Evolutionary conservation across 768 basidiomycete genomes (phyloP).

Genomic region (Termitomyces sp.): DNA sequence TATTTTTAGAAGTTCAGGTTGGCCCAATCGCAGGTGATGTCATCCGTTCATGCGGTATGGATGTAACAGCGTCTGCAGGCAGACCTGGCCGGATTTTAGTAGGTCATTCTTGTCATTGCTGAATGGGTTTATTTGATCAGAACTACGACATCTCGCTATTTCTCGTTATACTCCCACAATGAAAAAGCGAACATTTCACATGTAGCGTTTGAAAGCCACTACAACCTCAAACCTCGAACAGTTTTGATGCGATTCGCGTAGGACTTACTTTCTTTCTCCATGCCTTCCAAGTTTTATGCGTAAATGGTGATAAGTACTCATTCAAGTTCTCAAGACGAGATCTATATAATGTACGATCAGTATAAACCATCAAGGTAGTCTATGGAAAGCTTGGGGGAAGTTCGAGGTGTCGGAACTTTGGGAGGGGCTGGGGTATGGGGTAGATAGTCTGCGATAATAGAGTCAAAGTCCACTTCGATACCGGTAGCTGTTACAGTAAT

Average conservation of each 20-base stretch:
- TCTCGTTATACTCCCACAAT: no score
- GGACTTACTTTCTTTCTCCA: not conserved
- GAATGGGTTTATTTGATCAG: not conserved
- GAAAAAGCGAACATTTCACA: not conserved
- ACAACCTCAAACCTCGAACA: no score
- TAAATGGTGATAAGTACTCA: not conserved
- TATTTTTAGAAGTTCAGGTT: not conserved
- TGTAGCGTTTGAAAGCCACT: not conserved
- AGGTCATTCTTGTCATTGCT: no score
- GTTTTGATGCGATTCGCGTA: not conserved
- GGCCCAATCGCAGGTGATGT: not conserved
- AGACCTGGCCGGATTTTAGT: no score
- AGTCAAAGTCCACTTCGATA: conserved; percentile 57
- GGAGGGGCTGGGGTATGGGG: conserved; percentile 23
- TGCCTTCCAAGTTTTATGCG: not conserved
- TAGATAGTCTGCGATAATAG: conserved; percentile 69
- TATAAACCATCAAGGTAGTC: conserved; percentile 39
- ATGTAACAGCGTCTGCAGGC: no score
- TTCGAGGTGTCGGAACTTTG: conserved; percentile 14
- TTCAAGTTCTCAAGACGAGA: not conserved
- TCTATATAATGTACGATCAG: conserved; percentile 15
- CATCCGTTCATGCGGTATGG: no score
- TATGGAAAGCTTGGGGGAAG: conserved; percentile 19
- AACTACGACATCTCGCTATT: not conserved
- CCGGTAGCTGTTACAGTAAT: conserved; percentile 27